phyloP scores from a whole-genome alignment of 2,329 filamentous ascomycete species.

The Talaromyces sp. region DNA sequence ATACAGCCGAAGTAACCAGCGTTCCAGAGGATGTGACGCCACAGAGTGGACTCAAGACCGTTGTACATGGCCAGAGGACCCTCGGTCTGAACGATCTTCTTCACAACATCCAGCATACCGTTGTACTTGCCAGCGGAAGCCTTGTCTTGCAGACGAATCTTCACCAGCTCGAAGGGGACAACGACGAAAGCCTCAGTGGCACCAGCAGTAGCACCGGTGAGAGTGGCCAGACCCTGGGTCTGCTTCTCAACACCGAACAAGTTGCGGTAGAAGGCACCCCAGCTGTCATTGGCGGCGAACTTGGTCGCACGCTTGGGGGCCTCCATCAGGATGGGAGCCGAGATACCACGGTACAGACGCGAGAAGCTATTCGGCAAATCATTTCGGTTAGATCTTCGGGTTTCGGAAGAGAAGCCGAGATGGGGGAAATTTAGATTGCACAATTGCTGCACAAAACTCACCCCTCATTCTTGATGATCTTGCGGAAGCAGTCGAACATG shows the following conservation, averaged over 20 bases:
- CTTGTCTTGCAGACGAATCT: conserved; percentile 96
- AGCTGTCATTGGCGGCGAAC: conserved; percentile 98
- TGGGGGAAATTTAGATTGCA: background rate
- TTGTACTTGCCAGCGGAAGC: conserved; percentile 78
- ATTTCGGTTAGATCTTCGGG: background rate
- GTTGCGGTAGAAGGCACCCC: conserved; percentile 91
- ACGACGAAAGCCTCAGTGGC: conserved; percentile 96
- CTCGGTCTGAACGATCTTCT: conserved; percentile 76
- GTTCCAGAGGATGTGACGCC: conserved; percentile 95
- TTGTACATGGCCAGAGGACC: conserved; percentile 91
- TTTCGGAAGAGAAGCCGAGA: background rate
- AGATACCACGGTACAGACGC: conserved; percentile 92
- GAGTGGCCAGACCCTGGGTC: conserved; percentile 86
- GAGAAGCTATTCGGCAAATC: conserved; percentile 63
- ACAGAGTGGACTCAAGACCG: conserved; percentile 93
- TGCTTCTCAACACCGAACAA: conserved; percentile 83
- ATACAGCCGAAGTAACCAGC: conserved; percentile 97
- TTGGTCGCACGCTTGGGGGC: conserved; percentile 95
- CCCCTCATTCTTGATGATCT: conserved; percentile 97
- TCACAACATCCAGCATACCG: conserved; percentile 56
- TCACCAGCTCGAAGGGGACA: conserved; percentile 96
- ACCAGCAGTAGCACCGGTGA: conserved; percentile 92
- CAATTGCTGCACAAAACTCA: conserved; percentile 48
- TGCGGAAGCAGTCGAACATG: conserved; percentile 97
- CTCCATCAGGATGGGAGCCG: conserved; percentile 96